A percentile compares a stretch with the other conserved stretches of the same genome.
These are phyloP conservation scores for Tardiomyces digboiensis DNA, from an alignment of 1,139 yeast species.

Conservation along the genomic window DNA sequence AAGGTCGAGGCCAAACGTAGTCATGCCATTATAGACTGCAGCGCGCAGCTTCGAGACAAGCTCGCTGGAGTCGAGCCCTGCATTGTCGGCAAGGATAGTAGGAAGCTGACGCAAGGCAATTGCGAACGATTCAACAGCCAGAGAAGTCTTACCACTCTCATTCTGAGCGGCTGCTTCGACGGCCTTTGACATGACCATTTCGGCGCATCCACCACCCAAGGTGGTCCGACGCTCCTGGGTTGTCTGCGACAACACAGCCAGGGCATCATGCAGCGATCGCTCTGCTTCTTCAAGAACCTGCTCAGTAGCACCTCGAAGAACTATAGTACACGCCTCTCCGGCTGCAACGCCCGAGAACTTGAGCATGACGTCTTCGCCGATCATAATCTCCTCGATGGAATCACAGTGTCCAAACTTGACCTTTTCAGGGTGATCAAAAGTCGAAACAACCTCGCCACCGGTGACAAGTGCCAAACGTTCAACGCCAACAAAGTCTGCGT, in stretches of 20 bases:
- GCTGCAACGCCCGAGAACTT: slow-evolving; percentile 93
- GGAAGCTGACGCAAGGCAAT: slow-evolving; percentile 93
- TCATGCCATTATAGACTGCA: slow-evolving; percentile 86
- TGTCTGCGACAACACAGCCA: slow-evolving; percentile 92
- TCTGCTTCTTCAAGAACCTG: slow-evolving; percentile 96
- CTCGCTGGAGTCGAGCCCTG: slow-evolving; percentile 94
- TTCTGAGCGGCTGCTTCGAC: slow-evolving; percentile 94
- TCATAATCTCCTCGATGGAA: slow-evolving; percentile 76
- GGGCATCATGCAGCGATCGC: slow-evolving; percentile 94
- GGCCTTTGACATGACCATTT: slow-evolving; percentile 97
- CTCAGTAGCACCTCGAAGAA: slow-evolving; percentile 94
- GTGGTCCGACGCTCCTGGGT: slow-evolving; percentile 93
- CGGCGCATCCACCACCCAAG: slow-evolving; percentile 97
- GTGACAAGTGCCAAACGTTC: slow-evolving; percentile 95
- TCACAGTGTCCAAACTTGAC: slow-evolving; percentile 89
- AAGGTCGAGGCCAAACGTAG: slow-evolving; percentile 85
- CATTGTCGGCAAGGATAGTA: slow-evolving; percentile 91
- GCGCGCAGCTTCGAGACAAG: slow-evolving; percentile 85
- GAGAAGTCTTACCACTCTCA: slow-evolving; percentile 85
- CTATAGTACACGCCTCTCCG: slow-evolving; percentile 95
- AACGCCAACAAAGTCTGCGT: slow-evolving; percentile 97
- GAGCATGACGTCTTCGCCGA: slow-evolving; percentile 82
- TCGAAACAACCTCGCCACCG: slow-evolving; percentile 97
- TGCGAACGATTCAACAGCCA: slow-evolving; percentile 93
- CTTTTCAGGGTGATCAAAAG: slow-evolving; percentile 85